Conservation (phyloP, 108 stramenopile genomes). For the Nitzschia inconspicua region DNA sequence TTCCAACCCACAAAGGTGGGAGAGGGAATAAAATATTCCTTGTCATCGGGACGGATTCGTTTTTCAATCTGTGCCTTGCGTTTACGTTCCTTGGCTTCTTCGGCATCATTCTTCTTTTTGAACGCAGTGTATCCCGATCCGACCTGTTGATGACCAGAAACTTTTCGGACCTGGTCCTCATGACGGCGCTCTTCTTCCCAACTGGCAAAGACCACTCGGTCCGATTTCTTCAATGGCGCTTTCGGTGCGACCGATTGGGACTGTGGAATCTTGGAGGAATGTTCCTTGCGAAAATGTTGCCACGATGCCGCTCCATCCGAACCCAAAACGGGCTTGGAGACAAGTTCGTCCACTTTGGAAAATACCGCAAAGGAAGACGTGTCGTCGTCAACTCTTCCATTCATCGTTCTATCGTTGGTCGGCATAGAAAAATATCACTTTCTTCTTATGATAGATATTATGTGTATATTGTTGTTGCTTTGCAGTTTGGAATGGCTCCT, state of each 20-base stretch:
- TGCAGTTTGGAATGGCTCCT: no score
- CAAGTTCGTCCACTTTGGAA: conserved; percentile 68
- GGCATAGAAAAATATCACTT: no score
- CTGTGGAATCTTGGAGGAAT: not conserved
- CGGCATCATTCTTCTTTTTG: conserved; percentile 47
- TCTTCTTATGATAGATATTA: no score
- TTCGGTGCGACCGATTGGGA: conserved; percentile 46
- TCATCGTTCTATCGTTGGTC: no score
- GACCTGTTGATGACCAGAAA: conserved; percentile 45
- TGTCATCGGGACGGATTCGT: conserved; percentile 59
- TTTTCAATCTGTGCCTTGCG: conserved; percentile 48
- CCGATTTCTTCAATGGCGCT: conserved; percentile 68
- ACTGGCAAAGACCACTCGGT: conserved; percentile 55
- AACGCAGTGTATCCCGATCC: conserved; percentile 68
- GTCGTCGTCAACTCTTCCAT: no score
- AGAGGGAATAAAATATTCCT: conserved; percentile 58
- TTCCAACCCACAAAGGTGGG: conserved; percentile 68
- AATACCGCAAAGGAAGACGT: conserved; percentile 64
- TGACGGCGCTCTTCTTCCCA: conserved; percentile 67
- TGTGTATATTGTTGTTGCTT: no score
- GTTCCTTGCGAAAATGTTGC: conserved; percentile 67
- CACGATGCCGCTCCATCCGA: conserved; percentile 76
- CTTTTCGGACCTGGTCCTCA: conserved; percentile 57
- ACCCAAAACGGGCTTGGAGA: conserved; percentile 76
- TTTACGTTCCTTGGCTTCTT: conserved; percentile 46